These are phyloP conservation scores for Phytopythium sindhum DNA, from an alignment of 352 stramenopile genomes.

Conservation along the genomic window DNA sequence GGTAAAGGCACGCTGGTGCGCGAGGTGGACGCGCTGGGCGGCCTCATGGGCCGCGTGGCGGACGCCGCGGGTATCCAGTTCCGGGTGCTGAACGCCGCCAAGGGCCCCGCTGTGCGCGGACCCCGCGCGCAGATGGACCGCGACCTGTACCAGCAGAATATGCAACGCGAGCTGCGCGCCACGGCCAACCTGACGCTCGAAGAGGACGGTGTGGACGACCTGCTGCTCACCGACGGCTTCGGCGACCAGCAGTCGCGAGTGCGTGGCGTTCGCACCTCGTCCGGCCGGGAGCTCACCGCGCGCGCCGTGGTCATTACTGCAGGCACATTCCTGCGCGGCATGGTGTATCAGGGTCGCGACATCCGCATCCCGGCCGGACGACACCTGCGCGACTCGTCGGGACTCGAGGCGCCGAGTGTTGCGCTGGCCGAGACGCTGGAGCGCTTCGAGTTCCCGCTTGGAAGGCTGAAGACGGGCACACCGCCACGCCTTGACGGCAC, in stretches of 20 bases:
- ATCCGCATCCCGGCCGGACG: constrained; percentile 91
- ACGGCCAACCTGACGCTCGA: constrained; percentile 90
- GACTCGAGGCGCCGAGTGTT: constrained; percentile 93
- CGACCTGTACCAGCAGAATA: constrained; percentile 95
- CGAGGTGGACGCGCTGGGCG: constrained; percentile 97
- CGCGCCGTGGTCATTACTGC: constrained; percentile 95
- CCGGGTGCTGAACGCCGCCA: constrained; percentile 95
- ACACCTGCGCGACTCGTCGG: constrained; percentile 83
- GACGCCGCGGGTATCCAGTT: constrained; percentile 97
- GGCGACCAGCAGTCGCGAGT: constrained; percentile 55
- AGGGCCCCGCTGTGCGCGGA: constrained; percentile 85
- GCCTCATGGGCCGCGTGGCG: constrained; percentile 95
- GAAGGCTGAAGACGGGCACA: constrained; percentile 96
- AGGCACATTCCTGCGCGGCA: constrained; percentile 96
- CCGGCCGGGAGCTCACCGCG: constrained; percentile 46
- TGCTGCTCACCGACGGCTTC: constrained; percentile 65
- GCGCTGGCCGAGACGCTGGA: constrained; percentile 94
- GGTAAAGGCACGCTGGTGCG: constrained; percentile 98
- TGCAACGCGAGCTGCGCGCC: constrained; percentile 85
- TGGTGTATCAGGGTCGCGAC: constrained; percentile 93
- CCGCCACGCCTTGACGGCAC: constrained; percentile 93
- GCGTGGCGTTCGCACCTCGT: constrained; percentile 59
- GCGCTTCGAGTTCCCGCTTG: constrained; percentile 90
- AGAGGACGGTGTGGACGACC: constrained; percentile 94
- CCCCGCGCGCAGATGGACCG: constrained; percentile 96